These are phyloP conservation scores for Calocybe cyanea DNA, from an alignment of 768 basidiomycete genomes.

Conservation along the genomic window DNA sequence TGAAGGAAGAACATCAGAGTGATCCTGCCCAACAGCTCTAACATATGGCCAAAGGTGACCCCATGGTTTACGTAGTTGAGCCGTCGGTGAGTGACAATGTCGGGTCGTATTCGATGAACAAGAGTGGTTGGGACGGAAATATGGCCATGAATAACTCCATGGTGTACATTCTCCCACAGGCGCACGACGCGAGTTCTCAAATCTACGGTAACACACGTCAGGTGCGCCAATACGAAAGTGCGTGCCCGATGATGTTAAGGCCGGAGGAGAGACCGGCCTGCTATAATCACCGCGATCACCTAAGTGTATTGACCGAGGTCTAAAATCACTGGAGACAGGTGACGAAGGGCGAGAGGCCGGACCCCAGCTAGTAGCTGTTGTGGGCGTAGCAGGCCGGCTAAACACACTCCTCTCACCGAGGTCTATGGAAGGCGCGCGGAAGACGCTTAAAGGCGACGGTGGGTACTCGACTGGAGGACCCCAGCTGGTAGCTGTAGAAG, in stretches of 20 bases:
- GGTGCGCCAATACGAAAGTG: slow-evolving; percentile 35
- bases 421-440: slow-evolving; percentile 40
- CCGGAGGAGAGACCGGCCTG: slow-evolving; percentile 38
- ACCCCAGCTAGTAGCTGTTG: slow-evolving; percentile 37
- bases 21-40: not conserved
- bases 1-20: not conserved
- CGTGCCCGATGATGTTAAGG: slow-evolving; percentile 40
- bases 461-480: slow-evolving; percentile 36
- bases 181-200: slow-evolving; percentile 19
- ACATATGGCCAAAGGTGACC: slow-evolving; percentile 31
- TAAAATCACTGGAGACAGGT: slow-evolving; percentile 13
- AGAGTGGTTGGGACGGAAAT: slow-evolving; percentile 11
- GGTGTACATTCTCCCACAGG: slow-evolving; percentile 9
- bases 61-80: slow-evolving; percentile 19
- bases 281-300: slow-evolving; percentile 32
- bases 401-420: slow-evolving; percentile 39
- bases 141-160: slow-evolving; percentile 33
- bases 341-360: slow-evolving; percentile 24
- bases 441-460: slow-evolving; percentile 23
- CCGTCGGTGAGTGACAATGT: not conserved
- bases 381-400: slow-evolving; percentile 40
- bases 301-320: slow-evolving; percentile 36
- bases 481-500: slow-evolving; percentile 45
- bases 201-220: slow-evolving; percentile 34
- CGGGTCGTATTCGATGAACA: not conserved